Conservation (phyloP, 495 filamentous ascomycete species). For the Aspergillus asperescens region DNA sequence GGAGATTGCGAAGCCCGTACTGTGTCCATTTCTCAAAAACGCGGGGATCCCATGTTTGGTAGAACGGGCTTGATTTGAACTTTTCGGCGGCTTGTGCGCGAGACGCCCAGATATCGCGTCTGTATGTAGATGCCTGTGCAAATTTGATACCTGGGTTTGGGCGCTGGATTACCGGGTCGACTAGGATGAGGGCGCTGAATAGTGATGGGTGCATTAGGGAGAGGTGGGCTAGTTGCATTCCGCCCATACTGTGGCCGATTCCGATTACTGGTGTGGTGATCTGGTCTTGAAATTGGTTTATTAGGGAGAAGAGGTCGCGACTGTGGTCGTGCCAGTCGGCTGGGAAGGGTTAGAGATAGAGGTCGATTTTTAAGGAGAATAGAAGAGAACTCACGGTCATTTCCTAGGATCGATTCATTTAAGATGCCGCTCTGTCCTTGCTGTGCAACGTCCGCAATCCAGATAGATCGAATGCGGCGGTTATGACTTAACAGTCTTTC, state of each 20-base stretch:
- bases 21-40: conserved; percentile 51
- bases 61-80: conserved; percentile 50
- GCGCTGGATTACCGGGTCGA: conserved; percentile 64
- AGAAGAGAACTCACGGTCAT: conserved; percentile 47
- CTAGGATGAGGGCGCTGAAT: conserved; percentile 57
- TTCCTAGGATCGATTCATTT: conserved; percentile 61
- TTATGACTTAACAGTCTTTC: conserved; percentile 41
- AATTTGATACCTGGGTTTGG: conserved; percentile 3
- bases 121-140: conserved; percentile 32
- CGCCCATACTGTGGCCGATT: conserved; percentile 78
- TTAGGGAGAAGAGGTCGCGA: conserved; percentile 65
- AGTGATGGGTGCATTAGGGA: conserved; percentile 69
- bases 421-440: conserved; percentile 62
- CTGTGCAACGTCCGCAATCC: conserved; percentile 65
- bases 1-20: conserved; percentile 50
- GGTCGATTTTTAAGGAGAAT: conserved; percentile 20
- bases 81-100: conserved; percentile 44
- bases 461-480: conserved; percentile 56
- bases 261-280: conserved; percentile 73
- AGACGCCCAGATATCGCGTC: conserved; percentile 58
- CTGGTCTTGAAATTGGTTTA: conserved; percentile 62
- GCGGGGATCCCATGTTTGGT: conserved; percentile 55
- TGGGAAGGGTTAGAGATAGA: conserved; percentile 9
- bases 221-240: conserved; percentile 47
- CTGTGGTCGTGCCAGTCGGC: conserved; percentile 62